Percentiles rank a stretch among this genome's conserved stretches.
Conservation (phyloP, 2,329 filamentous ascomycete species). For the Talaromyces amestolkiae region DNA sequence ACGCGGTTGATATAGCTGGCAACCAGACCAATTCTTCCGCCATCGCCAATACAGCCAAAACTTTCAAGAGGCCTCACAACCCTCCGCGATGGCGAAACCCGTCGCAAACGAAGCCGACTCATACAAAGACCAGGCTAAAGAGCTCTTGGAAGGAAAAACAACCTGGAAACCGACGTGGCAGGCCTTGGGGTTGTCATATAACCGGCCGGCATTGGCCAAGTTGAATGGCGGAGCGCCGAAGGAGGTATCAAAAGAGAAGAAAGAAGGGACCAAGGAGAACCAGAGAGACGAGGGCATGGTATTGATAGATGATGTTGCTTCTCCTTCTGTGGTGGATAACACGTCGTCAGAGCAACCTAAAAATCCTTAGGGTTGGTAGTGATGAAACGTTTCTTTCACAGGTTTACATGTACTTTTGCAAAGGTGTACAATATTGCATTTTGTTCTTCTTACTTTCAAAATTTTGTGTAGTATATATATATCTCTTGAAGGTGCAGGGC, state of each 20-base stretch:
- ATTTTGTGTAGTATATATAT: constrained; percentile 11
- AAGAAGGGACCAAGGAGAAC: constrained; percentile 19
- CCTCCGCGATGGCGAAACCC: constrained; percentile 40
- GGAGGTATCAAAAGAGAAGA: not conserved
- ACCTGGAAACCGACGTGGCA: constrained; percentile 59
- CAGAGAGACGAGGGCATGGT: not conserved
- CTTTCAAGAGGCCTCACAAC: constrained; percentile 37
- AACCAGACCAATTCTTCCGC: constrained; percentile 58
- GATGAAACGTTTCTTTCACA: constrained; percentile 13
- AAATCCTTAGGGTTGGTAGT: not conserved
- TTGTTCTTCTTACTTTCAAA: not conserved
- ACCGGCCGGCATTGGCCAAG: constrained; percentile 25
- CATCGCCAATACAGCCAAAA: constrained; percentile 47
- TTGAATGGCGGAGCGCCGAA: not conserved
- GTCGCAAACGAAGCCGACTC: constrained; percentile 44
- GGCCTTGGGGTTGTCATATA: constrained; percentile 40
- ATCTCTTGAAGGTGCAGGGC: not conserved
- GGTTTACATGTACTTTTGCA: not conserved
- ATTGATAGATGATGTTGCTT: not conserved
- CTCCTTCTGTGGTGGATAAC: not conserved
- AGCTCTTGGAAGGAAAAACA: constrained; percentile 59
- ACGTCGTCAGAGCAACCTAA: not conserved
- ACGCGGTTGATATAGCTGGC: constrained; percentile 51
- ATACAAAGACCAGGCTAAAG: constrained; percentile 61
- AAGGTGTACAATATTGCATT: constrained; percentile 9